These are phyloP conservation scores for Tetrahymena thermophila DNA, from an alignment of 73 alveolate genomes.

Conservation along the genomic window DNA sequence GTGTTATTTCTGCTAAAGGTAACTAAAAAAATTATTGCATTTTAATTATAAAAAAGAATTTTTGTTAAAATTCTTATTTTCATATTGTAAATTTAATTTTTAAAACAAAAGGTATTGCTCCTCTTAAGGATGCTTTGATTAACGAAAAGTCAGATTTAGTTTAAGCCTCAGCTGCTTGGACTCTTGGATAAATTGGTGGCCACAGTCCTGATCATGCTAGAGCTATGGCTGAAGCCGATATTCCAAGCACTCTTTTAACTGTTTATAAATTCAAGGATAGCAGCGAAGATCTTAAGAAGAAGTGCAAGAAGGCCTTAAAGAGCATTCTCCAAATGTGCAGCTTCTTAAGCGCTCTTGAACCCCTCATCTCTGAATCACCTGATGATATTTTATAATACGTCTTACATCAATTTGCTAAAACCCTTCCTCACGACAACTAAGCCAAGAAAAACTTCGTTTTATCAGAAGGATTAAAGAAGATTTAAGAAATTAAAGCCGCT, in stretches of 20 bases:
- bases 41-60: too few species aligned
- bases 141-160: slow-evolving; percentile 97
- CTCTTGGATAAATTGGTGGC: slow-evolving; percentile 96
- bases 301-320: slow-evolving; percentile 61
- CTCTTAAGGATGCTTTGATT: slow-evolving; percentile 91
- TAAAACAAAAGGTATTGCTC: slow-evolving; percentile 61
- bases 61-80: too few species aligned
- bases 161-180: slow-evolving; percentile 95
- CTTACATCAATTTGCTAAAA: slow-evolving; percentile 29
- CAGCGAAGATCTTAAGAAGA: slow-evolving; percentile 61
- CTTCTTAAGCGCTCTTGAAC: slow-evolving; percentile 97
- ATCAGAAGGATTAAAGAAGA: slow-evolving; percentile 40
- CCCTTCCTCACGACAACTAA: slow-evolving; percentile 24
- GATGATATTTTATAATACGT: slow-evolving; percentile 28
- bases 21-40: not conserved
- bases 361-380: slow-evolving; percentile 62
- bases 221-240: slow-evolving; percentile 97
- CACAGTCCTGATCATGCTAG: slow-evolving; percentile 98
- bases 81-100: too few species aligned
- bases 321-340: slow-evolving; percentile 95
- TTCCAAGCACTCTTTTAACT: slow-evolving; percentile 77
- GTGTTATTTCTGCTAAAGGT: slow-evolving; percentile 87
- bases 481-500: slow-evolving; percentile 35
- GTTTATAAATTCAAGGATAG: slow-evolving; percentile 55
- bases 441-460: slow-evolving; percentile 33